These are phyloP conservation scores for Pseudogymnoascus pannorum DNA, from an alignment of 2,329 filamentous ascomycete genomes.

Conservation along the genomic window DNA sequence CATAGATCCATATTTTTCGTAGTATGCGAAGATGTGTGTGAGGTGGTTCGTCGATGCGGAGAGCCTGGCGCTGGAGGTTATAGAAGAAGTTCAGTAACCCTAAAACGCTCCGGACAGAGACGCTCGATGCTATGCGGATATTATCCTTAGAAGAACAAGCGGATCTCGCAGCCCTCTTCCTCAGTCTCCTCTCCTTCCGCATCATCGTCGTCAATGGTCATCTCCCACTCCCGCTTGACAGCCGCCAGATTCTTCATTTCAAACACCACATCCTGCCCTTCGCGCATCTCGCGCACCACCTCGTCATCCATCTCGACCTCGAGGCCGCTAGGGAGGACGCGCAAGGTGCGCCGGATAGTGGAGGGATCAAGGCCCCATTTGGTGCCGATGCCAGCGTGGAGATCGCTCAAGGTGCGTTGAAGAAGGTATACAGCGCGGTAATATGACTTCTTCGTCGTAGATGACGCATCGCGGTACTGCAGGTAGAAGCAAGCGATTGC, in stretches of 20 bases:
- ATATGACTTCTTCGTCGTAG: constrained; percentile 44
- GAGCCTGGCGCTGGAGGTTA: background rate
- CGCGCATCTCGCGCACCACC: constrained; percentile 71
- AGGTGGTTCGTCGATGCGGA: background rate
- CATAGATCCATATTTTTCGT: background rate
- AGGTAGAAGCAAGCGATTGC: constrained; percentile 85
- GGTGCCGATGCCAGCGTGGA: constrained; percentile 62
- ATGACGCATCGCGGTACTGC: constrained; percentile 45
- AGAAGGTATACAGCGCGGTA: constrained; percentile 82
- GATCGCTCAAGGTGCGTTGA: constrained; percentile 66
- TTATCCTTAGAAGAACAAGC: constrained; percentile 28
- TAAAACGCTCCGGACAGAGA: background rate
- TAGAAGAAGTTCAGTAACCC: background rate
- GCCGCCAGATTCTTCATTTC: constrained; percentile 48
- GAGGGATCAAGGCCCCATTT: constrained; percentile 77
- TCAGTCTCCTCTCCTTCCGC: constrained; percentile 11
- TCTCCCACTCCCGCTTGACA: constrained; percentile 53
- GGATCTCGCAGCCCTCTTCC: constrained; percentile 27
- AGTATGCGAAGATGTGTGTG: background rate
- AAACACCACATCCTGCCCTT: constrained; percentile 86
- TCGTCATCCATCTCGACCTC: constrained; percentile 88
- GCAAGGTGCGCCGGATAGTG: constrained; percentile 63
- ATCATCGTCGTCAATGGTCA: constrained; percentile 44
- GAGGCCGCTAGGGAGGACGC: constrained; percentile 65
- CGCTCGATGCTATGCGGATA: no score